These are phyloP conservation scores for Xylariaceae sp. DNA, from an alignment of 2,329 filamentous ascomycete species.

Conservation along the genomic window DNA sequence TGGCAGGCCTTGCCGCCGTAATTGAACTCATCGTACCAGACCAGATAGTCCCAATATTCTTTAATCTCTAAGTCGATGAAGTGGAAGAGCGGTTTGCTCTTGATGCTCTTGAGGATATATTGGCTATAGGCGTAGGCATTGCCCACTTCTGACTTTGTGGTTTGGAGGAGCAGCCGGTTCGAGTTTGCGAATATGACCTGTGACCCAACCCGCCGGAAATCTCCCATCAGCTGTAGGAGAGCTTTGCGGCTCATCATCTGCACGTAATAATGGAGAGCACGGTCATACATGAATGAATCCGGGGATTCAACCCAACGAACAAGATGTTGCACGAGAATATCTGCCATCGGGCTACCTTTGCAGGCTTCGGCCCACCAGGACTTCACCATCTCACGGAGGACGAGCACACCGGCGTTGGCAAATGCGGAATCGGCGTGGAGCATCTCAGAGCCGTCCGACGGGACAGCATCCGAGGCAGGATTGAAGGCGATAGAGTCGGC, in stretches of 20 bases:
- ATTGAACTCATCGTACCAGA: constrained; percentile 99
- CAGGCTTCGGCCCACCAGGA: constrained; percentile 97
- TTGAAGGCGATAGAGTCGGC: constrained; percentile 84
- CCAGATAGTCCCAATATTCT: constrained; percentile 98
- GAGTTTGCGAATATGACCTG: constrained; percentile 93
- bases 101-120: constrained; percentile 97
- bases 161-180: constrained; percentile 86
- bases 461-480: constrained; percentile 60
- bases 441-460: constrained; percentile 60
- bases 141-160: constrained; percentile 91
- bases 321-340: constrained; percentile 94
- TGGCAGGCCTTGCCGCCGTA: constrained; percentile 92
- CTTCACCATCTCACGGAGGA: constrained; percentile 97
- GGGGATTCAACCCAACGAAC: constrained; percentile 96
- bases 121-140: constrained; percentile 96
- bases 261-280: constrained; percentile 91
- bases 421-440: constrained; percentile 87
- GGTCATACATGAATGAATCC: constrained; percentile 91
- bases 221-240: constrained; percentile 92
- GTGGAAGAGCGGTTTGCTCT: constrained; percentile 90
- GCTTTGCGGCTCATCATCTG: constrained; percentile 98
- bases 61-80: constrained; percentile 97
- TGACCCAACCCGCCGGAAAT: constrained; percentile 91
- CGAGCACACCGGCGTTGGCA: constrained; percentile 82
- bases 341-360: constrained; percentile 86